Conservation (phyloP, 202 grass and related monocot genomes). For the Elaeis oleifera region DNA sequence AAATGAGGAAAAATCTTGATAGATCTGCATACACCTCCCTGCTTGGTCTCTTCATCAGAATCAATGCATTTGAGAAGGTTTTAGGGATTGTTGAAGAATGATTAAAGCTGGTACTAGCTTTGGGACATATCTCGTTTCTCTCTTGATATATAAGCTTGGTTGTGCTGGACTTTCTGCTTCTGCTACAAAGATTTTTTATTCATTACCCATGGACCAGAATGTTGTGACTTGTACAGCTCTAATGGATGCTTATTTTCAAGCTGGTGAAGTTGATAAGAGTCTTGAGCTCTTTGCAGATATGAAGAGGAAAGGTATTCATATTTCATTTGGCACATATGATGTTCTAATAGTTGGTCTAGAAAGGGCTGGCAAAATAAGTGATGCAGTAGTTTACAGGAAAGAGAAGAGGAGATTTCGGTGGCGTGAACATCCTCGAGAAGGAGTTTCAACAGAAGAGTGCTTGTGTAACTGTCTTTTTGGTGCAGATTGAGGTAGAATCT, state of each 20-base stretch:
- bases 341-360: slow-evolving; percentile 54
- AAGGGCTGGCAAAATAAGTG: slow-evolving; percentile 37
- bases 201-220: slow-evolving; percentile 44
- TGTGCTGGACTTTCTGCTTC: slow-evolving; percentile 44
- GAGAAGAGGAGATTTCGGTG: slow-evolving; percentile 52
- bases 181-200: slow-evolving; percentile 41
- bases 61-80: slow-evolving; percentile 29
- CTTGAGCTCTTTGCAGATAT: slow-evolving; percentile 41
- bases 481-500: slow-evolving; percentile 25
- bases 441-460: slow-evolving; percentile 34
- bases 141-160: slow-evolving; percentile 48
- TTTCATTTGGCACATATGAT: slow-evolving; percentile 48
- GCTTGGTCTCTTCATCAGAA: slow-evolving; percentile 58
- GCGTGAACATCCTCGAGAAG: slow-evolving; percentile 30
- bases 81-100: slow-evolving; percentile 49
- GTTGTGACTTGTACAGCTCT: slow-evolving; percentile 52
- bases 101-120: slow-evolving; percentile 36
- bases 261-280: slow-evolving; percentile 41
- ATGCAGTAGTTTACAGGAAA: slow-evolving; percentile 43
- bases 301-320: slow-evolving; percentile 33
- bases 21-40: slow-evolving; percentile 51
- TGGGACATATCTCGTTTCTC: slow-evolving; percentile 54
- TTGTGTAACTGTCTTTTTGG: slow-evolving; percentile 62
- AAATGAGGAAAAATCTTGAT: slow-evolving; percentile 32
- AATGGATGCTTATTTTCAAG: slow-evolving; percentile 55